phyloP scores from a whole-genome alignment of 257 asterid genomes.

The Solanum appendiculatum region DNA sequence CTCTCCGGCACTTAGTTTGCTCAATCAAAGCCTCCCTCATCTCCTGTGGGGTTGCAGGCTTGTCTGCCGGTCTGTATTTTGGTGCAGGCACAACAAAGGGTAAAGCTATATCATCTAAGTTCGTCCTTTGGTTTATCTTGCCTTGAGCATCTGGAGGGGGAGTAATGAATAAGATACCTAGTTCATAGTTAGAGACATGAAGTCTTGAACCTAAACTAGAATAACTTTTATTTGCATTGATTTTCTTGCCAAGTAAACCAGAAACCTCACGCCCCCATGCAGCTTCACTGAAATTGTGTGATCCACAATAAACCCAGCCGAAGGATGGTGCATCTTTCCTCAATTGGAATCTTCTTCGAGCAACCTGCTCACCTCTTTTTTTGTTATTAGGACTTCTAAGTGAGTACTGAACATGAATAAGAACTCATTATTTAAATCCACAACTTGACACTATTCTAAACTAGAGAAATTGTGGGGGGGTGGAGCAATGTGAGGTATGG shows the following conservation, averaged over 20 bases:
- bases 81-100: conserved; percentile 82
- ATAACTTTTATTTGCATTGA: conserved; percentile 12
- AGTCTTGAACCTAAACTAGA: conserved; percentile 61
- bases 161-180: conserved; percentile 60
- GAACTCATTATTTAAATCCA: background rate
- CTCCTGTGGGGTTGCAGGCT: conserved; percentile 71
- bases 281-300: conserved; percentile 92
- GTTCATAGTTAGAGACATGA: conserved; percentile 70
- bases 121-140: conserved; percentile 4
- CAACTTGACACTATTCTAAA: background rate
- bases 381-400: background rate
- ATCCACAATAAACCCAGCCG: conserved; percentile 87
- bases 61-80: conserved; percentile 45
- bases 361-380: conserved; percentile 54
- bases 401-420: background rate
- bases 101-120: conserved; percentile 60
- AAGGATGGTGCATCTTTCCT: conserved; percentile 41
- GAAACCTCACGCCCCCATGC: conserved; percentile 87
- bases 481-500: background rate
- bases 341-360: conserved; percentile 51
- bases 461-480: background rate
- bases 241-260: conserved; percentile 13
- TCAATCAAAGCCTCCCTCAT: conserved; percentile 59
- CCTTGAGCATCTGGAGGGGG: conserved; percentile 39
- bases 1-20: conserved; percentile 22